Base-by-base conservation (phyloP, 345 rosid genomes). In the Atalantia buxifolia region DNA sequence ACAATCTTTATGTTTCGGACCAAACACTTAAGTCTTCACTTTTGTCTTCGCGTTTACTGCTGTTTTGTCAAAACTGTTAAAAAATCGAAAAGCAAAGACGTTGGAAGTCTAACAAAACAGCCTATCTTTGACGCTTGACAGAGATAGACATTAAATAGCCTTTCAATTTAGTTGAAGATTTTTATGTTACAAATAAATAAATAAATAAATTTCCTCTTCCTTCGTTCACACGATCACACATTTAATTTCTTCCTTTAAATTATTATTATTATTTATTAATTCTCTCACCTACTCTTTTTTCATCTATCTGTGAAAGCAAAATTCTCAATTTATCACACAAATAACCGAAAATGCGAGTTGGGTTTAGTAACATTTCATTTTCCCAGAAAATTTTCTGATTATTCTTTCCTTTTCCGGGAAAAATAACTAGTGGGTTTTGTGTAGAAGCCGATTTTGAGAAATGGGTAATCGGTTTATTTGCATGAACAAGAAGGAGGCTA, bases 391-490 rank as follows among this genome's bases (percentile, higher is more conserved):
- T 24, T 38, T 28, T 13, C 21, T 57, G 9, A 31, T 48, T 55
- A 48, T 55, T 53, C 28, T n/a, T 45, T 19, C 19, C 30, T 61
- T 42, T 61, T 56, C 12, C 28, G 7, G 28, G 56, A 56, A 72
- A 71, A 36, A 35, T 45, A 3, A 7, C 19, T 19, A 38, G 72
- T 72, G 56, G 71, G 76, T 25, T 72, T 45, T 31, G 36, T 30
- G 28, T 4, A 42, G 18, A 57, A 35, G 50, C 33, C 24, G 75
- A 31, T 76, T 76, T 67, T 78, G 62, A 77, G 69, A n/a, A 61
- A 95, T 95, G 99, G 99, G 99, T 74, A 95, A 95, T 78, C 83
- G 84, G 40, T 85, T 95, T 67, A 83, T 92, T 14, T 89, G 96
- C 81, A 87, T 89, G 97, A 72, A 79, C 61, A 95, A 91, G 90